phyloP scores from a whole-genome alignment of 768 basidiomycete species.

The Termitomyces sp. region DNA sequence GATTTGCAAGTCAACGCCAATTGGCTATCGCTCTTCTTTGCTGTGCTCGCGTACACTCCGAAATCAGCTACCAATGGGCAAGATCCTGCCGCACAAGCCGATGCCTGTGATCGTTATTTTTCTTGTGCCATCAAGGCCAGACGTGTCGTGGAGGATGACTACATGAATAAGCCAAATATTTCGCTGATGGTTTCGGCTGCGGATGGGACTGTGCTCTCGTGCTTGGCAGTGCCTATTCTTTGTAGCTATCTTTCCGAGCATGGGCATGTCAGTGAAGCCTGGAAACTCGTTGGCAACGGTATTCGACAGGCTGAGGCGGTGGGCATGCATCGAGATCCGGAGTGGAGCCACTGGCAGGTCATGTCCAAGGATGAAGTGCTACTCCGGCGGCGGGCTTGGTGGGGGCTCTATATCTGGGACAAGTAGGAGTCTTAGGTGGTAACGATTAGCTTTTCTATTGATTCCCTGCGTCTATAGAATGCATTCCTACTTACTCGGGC shows the following conservation, averaged over 20 bases:
- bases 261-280: conserved; percentile 45
- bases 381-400: conserved; percentile 38
- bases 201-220: conserved; percentile 42
- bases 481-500: conserved; percentile 38
- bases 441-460: conserved; percentile 4
- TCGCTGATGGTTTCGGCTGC: conserved; percentile 34
- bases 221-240: conserved; percentile 40
- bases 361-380: conserved; percentile 38
- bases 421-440: conserved; percentile 24
- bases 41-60: conserved; percentile 40
- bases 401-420: conserved; percentile 37
- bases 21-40: conserved; percentile 47
- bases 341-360: conserved; percentile 35
- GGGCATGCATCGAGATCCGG: conserved; percentile 40
- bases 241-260: conserved; percentile 40
- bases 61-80: not conserved
- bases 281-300: conserved; percentile 39
- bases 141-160: conserved; percentile 40
- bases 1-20: conserved; percentile 40
- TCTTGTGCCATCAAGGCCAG: conserved; percentile 40
- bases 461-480: conserved; percentile 23
- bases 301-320: conserved; percentile 35
- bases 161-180: conserved; percentile 28
- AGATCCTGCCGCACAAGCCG: not conserved
- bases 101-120: conserved; percentile 28